Evolutionary conservation across 1,284 basidiomycete genomes (phyloP).

Genomic region (Wolfiporia cocos): DNA sequence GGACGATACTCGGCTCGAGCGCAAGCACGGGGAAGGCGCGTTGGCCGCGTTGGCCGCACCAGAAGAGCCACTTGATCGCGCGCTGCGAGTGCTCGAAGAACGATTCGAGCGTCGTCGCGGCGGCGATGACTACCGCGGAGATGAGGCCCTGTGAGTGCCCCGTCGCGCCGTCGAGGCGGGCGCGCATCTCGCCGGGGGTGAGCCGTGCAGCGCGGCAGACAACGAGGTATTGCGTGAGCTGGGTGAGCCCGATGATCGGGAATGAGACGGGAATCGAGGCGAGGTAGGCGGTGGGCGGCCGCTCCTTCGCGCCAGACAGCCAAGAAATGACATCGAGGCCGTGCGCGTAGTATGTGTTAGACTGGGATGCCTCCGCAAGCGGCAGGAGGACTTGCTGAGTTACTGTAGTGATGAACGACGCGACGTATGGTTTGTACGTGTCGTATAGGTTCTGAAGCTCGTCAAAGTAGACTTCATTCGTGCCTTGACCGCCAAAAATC

Average conservation of each 20-base stretch:
- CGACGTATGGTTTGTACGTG: constrained; percentile 84
- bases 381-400: constrained; percentile 68
- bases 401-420: constrained; percentile 60
- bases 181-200: constrained; percentile 76
- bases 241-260: constrained; percentile 93
- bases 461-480: constrained; percentile 97
- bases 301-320: constrained; percentile 67
- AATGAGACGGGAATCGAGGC: constrained; percentile 94
- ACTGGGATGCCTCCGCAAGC: constrained; percentile 59
- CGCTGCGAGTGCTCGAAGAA: constrained; percentile 77
- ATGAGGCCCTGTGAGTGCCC: constrained; percentile 97
- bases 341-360: constrained; percentile 69
- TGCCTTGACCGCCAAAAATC: constrained; percentile 97
- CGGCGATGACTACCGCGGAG: constrained; percentile 83
- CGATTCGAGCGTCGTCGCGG: constrained; percentile 72
- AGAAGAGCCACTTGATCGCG: constrained; percentile 90
- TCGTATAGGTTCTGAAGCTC: constrained; percentile 92
- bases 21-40: constrained; percentile 93
- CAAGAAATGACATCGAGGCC: constrained; percentile 84
- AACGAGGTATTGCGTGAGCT: constrained; percentile 89
- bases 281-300: constrained; percentile 83
- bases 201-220: constrained; percentile 72
- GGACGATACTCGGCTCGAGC: constrained; percentile 83
- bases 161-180: constrained; percentile 79
- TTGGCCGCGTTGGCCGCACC: constrained; percentile 89